phyloP scores from a whole-genome alignment of 768 basidiomycete species.

The Trametes cinnabarina region DNA sequence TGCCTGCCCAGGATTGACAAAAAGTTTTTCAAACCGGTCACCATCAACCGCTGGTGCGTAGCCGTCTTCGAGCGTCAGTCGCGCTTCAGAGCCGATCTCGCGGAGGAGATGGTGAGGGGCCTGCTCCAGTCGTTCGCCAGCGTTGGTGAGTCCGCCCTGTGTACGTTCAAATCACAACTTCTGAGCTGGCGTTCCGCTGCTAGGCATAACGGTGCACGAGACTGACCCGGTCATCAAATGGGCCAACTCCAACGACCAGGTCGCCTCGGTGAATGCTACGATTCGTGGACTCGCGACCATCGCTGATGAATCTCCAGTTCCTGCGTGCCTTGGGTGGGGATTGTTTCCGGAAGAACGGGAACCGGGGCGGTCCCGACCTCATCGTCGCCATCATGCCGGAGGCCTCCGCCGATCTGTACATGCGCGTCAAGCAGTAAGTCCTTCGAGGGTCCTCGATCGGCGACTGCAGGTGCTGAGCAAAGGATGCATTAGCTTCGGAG shows the following conservation, averaged over 20 bases:
- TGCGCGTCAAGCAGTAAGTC: conserved; percentile 73
- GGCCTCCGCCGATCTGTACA: conserved; percentile 73
- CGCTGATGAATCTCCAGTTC: conserved; percentile 33
- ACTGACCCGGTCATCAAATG: conserved; percentile 46
- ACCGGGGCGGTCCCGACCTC: conserved; percentile 43
- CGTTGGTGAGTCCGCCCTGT: conserved; percentile 60
- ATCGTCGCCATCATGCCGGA: conserved; percentile 73
- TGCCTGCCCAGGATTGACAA: conserved; percentile 60
- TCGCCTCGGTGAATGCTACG: conserved; percentile 40
- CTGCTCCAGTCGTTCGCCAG: conserved; percentile 47
- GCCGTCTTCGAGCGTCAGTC: conserved; percentile 62
- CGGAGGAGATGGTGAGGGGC: conserved; percentile 53
- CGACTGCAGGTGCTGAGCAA: neutral
- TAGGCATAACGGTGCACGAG: conserved; percentile 59
- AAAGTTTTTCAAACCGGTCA: conserved; percentile 56
- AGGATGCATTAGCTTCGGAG: conserved; percentile 58
- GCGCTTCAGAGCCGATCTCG: conserved; percentile 52
- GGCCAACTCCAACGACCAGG: conserved; percentile 56
- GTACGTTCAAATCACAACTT: neutral
- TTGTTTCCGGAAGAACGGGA: conserved; percentile 38
- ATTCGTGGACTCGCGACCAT: neutral
- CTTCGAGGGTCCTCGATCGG: neutral
- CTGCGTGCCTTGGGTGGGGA: conserved; percentile 51
- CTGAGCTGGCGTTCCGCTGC: neutral
- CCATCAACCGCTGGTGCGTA: conserved; percentile 59